Conservation (phyloP, 805 yeast genomes). For the Saccharomycopsis microspora region DNA sequence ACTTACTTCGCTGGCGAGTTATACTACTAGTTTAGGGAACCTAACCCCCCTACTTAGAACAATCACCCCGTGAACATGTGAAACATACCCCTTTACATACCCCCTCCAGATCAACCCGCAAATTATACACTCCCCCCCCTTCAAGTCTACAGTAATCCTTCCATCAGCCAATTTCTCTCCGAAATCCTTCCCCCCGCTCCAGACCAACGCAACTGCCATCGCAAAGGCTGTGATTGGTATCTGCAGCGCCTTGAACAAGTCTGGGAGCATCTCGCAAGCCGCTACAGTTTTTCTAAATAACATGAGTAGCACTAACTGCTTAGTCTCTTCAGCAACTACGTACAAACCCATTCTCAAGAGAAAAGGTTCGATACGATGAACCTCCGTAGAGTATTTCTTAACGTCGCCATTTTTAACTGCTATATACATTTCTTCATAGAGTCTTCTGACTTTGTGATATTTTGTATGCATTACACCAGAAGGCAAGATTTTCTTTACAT, state of each 20-base stretch:
- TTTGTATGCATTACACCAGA: slow-evolving; percentile 20
- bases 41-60: slow-evolving; percentile 69
- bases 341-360: slow-evolving; percentile 51
- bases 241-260: slow-evolving; percentile 16
- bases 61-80: slow-evolving; percentile 61
- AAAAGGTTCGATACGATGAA: slow-evolving; percentile 34
- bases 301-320: slow-evolving; percentile 37
- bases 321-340: slow-evolving; percentile 41
- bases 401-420: slow-evolving; percentile 48
- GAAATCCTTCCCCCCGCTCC: neutral
- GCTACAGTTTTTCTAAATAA: slow-evolving; percentile 32
- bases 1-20: too few relatives aligned
- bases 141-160: slow-evolving; percentile 23
- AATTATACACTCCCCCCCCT: slow-evolving; percentile 56
- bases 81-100: slow-evolving; percentile 65
- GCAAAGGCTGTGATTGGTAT: slow-evolving; percentile 31
- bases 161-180: neutral
- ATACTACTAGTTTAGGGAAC: slow-evolving; percentile 35
- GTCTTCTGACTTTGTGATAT: slow-evolving; percentile 29
- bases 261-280: slow-evolving; percentile 20
- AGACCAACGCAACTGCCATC: slow-evolving; percentile 23
- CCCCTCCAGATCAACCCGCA: slow-evolving; percentile 56
- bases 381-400: slow-evolving; percentile 32
- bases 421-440: slow-evolving; percentile 37
- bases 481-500: slow-evolving; percentile 39